Base-by-base conservation (phyloP, 495 filamentous ascomycete genomes). In the Aspergillus wentii region DNA sequence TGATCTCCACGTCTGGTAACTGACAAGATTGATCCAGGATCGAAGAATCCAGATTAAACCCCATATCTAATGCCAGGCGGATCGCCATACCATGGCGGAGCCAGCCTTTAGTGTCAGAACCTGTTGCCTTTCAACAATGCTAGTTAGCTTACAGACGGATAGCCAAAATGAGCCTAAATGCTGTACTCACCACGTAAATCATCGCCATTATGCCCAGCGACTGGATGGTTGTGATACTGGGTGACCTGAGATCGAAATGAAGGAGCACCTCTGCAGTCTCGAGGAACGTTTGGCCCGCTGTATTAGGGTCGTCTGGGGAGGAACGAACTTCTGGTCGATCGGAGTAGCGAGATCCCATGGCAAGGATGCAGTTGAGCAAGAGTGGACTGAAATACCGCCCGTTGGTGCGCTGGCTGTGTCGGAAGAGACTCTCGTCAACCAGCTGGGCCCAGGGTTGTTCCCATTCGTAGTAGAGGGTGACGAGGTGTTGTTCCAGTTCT, bases 211-310 rank as follows among this genome's bases (percentile, higher is more conserved):
- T 71, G 4, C 80, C 78, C 17, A 91, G 56, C 1, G 86, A 84
- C 57, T 91, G 87, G 26, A 89, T 80, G 3, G 83, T 88, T 5
- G 86, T 91, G 15, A 91, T 59, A 4, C 49, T 63, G 0, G 66
- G 74, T 51, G 75, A 72, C 17, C 78, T 71, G 38, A 86, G 64
- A 20, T 75, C 61, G 30, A 78, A 57, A 11, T 46, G 46, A 7
- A 86, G 65, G 5, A 89, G 59, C 17, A 66, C 61, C 40, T 79
- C 67, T 17, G 79, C 78, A 50, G 83, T 80, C 19, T 69, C 72
- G 46, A 87, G 86, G 56, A 91, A 91, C 44, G 80, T 71, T 35
- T 85, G 78, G 1, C 86, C 86, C 3, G 80, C 74, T 3, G 84
- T 83, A 28, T 71, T 71, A 1, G 76, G 55, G 45, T 86, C 76